These are phyloP conservation scores for Trichopus zeylanicus DNA, from an alignment of 116 monocot genomes.

Conservation along the genomic window DNA sequence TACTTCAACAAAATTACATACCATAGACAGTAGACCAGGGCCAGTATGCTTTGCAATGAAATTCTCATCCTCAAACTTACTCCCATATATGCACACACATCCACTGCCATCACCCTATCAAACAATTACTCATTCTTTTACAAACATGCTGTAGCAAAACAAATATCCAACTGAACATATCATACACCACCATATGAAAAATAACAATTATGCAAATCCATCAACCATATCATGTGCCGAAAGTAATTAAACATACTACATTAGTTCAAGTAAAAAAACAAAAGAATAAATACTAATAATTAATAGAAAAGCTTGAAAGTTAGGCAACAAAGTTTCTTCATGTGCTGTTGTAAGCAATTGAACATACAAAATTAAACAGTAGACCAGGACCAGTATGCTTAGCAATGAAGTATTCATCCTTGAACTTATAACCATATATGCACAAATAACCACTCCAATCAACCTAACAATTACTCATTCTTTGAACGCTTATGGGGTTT, in stretches of 20 bases:
- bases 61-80: constrained; percentile 98
- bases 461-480: too few relatives aligned
- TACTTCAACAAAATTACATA: constrained; percentile 17
- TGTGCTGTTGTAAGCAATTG: too few relatives aligned
- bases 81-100: constrained; percentile 87
- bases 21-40: constrained; percentile 93
- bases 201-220: too few relatives aligned
- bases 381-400: too few relatives aligned
- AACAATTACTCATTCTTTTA: constrained; percentile 1
- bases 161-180: not conserved
- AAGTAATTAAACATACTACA: not conserved
- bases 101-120: constrained; percentile 95
- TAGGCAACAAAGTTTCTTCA: too few relatives aligned
- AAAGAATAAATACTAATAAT: not conserved
- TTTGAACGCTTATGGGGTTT: too few relatives aligned
- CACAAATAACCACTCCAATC: too few relatives aligned
- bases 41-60: constrained; percentile 97
- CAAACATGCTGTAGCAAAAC: not conserved
- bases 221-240: not conserved
- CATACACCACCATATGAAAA: too few relatives aligned
- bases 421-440: too few relatives aligned
- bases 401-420: too few relatives aligned
- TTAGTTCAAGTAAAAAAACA: not conserved
- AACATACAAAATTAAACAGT: too few relatives aligned
- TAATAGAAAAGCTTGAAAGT: too few relatives aligned